A percentile compares a stretch with the other conserved stretches of the same genome.
Conservation (phyloP, 176 grass and related monocot species). For the Musa beccarii region DNA sequence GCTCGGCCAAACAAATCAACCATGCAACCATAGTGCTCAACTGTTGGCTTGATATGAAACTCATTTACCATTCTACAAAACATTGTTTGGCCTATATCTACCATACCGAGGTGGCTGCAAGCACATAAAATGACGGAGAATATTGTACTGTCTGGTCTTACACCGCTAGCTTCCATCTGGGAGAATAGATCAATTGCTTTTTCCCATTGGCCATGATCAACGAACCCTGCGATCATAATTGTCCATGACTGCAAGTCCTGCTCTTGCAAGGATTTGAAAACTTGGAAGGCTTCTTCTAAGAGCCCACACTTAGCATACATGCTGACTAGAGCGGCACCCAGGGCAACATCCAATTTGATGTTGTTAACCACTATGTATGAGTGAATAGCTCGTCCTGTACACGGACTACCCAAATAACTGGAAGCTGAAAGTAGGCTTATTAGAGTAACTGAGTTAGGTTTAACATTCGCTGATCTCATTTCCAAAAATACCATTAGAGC, state of each 20-base stretch:
- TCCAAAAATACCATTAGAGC: constrained; percentile 15
- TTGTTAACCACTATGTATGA: constrained; percentile 12
- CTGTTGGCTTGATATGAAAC: constrained; percentile 6
- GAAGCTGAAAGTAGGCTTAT: constrained; percentile 25
- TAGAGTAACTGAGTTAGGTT: constrained; percentile 24
- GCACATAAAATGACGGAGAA: constrained; percentile 26
- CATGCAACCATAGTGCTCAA: constrained; percentile 29
- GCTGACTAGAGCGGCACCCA: constrained; percentile 20
- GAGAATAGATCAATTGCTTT: constrained; percentile 18
- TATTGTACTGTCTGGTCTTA: constrained; percentile 25
- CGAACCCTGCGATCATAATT: constrained; percentile 25
- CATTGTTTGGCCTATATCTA: constrained; percentile 15
- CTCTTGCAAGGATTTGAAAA: constrained; percentile 21
- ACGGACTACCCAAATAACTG: constrained; percentile 3
- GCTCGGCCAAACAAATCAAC: constrained; percentile 26
- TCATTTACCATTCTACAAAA: constrained; percentile 24
- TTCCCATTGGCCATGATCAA: constrained; percentile 7
- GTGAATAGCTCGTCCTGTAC: constrained; percentile 19
- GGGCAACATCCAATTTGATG: constrained; percentile 17
- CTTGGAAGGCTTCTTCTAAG: constrained; percentile 14
- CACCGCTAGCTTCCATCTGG: constrained; percentile 16
- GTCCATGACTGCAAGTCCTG: constrained; percentile 23
- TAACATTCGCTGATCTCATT: constrained; percentile 8
- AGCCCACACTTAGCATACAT: constrained; percentile 29
- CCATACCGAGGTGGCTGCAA: constrained; percentile 26